Conservation (phyloP, 2,329 filamentous ascomycete species). For the Colletotrichum higginsianum region DNA sequence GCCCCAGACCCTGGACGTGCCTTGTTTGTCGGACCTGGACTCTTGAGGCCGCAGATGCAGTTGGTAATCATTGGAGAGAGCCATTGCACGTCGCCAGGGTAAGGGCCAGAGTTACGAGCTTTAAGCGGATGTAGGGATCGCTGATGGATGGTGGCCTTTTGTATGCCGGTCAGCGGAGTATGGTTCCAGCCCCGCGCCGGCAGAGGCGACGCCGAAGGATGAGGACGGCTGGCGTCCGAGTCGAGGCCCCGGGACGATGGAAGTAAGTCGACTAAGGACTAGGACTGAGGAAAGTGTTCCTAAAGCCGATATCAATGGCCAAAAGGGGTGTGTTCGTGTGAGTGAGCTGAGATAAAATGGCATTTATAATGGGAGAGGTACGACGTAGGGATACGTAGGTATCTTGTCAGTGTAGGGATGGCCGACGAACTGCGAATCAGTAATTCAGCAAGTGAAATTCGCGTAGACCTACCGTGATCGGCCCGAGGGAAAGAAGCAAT, state of each 20-base stretch:
- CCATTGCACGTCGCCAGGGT: constrained; percentile 26
- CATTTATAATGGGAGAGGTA: constrained; percentile 12
- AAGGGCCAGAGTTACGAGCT: constrained; percentile 13
- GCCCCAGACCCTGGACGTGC: constrained; percentile 29
- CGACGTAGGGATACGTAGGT: not conserved
- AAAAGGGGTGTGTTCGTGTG: not conserved
- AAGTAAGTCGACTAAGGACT: not conserved
- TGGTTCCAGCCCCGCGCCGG: constrained; percentile 38
- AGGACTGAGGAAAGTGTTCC: not conserved
- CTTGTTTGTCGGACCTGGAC: constrained; percentile 6
- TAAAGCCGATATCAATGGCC: not conserved
- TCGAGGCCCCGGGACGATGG: constrained; percentile 11
- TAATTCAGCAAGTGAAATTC: not conserved
- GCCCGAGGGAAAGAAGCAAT: constrained; percentile 20
- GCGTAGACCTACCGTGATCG: constrained; percentile 19
- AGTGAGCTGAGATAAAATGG: constrained; percentile 10
- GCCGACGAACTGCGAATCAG: constrained; percentile 6
- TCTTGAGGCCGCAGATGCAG: constrained; percentile 23
- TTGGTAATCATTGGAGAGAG: constrained; percentile 6
- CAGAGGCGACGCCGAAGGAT: constrained; percentile 34
- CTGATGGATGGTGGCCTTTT: constrained; percentile 37
- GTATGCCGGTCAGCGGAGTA: constrained; percentile 37
- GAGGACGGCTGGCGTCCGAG: constrained; percentile 31
- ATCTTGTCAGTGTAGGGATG: not conserved
- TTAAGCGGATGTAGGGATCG: constrained; percentile 20